phyloP scores from a whole-genome alignment of 306 rosid genomes.

The Vigna radiata region DNA sequence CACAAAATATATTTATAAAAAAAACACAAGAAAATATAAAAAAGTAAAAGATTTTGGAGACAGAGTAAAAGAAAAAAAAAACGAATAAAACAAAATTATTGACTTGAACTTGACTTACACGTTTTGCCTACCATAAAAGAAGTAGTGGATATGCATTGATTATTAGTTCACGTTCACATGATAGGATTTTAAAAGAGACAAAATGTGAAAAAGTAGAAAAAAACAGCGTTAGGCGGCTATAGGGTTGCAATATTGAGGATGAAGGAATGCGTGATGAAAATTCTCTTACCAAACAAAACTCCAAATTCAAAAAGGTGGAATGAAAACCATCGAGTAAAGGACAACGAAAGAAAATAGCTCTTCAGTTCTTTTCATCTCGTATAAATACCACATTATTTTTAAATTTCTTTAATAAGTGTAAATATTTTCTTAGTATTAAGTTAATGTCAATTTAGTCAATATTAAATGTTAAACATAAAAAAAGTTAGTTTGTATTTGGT shows the following conservation, averaged over 20 bases:
- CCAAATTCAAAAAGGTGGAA: constrained; percentile 24
- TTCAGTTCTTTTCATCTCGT: neutral
- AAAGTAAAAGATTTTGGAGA: neutral
- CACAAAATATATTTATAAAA: neutral
- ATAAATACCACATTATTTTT: too few species aligned
- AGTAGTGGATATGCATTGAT: neutral
- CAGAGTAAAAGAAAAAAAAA: neutral
- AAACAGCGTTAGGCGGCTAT: constrained; percentile 8
- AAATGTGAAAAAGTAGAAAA: constrained; percentile 7
- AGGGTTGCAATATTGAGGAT: neutral
- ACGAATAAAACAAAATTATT: neutral
- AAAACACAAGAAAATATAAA: neutral
- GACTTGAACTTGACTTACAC: constrained; percentile 1
- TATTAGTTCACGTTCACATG: neutral
- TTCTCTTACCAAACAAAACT: constrained; percentile 19
- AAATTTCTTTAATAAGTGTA: too few species aligned
- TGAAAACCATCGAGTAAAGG: constrained; percentile 18
- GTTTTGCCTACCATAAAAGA: neutral
- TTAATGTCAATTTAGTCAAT: too few species aligned
- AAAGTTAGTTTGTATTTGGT: too few species aligned
- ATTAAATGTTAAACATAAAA: too few species aligned
- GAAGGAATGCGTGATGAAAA: constrained; percentile 39
- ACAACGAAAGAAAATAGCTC: constrained; percentile 11
- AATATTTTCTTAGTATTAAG: too few species aligned
- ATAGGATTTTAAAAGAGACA: constrained; percentile 42